Percentiles rank a stretch among this genome's conserved stretches.
Conservation (phyloP, 345 rosid species). For the Boechera stricta region DNA sequence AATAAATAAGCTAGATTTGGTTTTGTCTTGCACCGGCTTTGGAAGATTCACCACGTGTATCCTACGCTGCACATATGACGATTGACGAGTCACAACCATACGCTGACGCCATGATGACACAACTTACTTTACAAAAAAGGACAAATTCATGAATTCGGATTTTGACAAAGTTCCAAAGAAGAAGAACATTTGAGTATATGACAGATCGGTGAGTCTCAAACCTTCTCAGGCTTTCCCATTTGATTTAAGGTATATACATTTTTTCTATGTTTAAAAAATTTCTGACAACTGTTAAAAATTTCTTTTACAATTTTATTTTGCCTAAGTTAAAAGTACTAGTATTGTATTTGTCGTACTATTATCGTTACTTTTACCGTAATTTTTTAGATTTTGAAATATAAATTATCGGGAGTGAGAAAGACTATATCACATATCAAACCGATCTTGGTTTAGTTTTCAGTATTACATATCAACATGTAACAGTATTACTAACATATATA, state of each 20-base stretch:
- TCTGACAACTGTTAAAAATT: not conserved
- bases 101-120: constrained; percentile 40
- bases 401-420: no score
- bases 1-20: constrained; percentile 9
- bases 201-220: not conserved
- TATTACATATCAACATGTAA: no score
- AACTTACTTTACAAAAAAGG: not conserved
- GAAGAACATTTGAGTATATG: constrained; percentile 11
- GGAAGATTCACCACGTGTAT: constrained; percentile 46
- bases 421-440: no score
- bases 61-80: constrained; percentile 45
- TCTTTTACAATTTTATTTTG: no score
- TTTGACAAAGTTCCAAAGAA: not conserved
- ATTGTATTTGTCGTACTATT: no score
- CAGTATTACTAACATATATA: no score
- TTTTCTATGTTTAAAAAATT: not conserved
- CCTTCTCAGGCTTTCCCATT: constrained; percentile 22
- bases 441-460: no score
- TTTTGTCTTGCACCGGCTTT: constrained; percentile 24
- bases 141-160: constrained; percentile 4
- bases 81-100: constrained; percentile 31
- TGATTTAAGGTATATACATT: not conserved
- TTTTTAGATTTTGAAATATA: no score
- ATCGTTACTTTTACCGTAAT: no score
- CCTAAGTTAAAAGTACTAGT: no score